Conservation (phyloP, 495 filamentous ascomycete genomes). For the Aspergillus incahuasiensis region DNA sequence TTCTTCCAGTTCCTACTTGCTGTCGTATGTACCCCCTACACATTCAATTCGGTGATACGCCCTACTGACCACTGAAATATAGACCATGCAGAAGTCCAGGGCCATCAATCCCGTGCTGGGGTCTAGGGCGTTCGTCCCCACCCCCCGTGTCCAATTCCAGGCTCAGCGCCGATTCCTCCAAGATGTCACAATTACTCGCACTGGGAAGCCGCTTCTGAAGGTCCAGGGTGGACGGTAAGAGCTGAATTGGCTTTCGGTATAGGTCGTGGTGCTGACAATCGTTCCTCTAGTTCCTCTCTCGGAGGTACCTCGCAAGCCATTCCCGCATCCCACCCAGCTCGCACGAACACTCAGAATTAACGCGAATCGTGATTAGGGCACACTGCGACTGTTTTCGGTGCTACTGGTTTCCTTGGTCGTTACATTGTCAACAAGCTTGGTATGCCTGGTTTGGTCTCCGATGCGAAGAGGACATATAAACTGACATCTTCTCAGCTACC, state of each 20-base stretch:
- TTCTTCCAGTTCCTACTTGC: constrained; percentile 26
- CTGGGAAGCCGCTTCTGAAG: constrained; percentile 81
- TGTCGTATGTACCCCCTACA: constrained; percentile 7
- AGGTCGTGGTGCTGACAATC: constrained; percentile 22
- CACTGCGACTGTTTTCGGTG: constrained; percentile 96
- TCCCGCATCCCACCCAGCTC: constrained; percentile 18
- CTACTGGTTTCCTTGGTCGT: constrained; percentile 90
- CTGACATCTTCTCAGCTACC: constrained; percentile 57
- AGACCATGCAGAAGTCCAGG: constrained; percentile 52
- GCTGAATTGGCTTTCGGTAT: constrained; percentile 18
- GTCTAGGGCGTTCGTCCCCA: constrained; percentile 38
- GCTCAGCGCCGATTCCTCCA: constrained; percentile 56
- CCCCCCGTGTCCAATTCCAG: constrained; percentile 40
- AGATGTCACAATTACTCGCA: constrained; percentile 79
- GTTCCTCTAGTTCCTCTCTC: constrained; percentile 61
- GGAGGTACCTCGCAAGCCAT: constrained; percentile 59
- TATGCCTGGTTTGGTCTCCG: constrained; percentile 37
- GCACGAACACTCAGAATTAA: constrained; percentile 21
- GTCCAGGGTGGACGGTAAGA: constrained; percentile 77
- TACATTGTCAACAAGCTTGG: constrained; percentile 97
- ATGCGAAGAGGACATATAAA: constrained; percentile 13
- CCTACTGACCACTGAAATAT: constrained; percentile 25
- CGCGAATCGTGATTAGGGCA: constrained; percentile 57
- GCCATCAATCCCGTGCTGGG: constrained; percentile 43
- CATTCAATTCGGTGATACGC: constrained; percentile 28